Evolutionary conservation across 345 rosid species (phyloP), one percentile per base, ranked within the genome.

Genomic region (Aethionema arabicum): DNA sequence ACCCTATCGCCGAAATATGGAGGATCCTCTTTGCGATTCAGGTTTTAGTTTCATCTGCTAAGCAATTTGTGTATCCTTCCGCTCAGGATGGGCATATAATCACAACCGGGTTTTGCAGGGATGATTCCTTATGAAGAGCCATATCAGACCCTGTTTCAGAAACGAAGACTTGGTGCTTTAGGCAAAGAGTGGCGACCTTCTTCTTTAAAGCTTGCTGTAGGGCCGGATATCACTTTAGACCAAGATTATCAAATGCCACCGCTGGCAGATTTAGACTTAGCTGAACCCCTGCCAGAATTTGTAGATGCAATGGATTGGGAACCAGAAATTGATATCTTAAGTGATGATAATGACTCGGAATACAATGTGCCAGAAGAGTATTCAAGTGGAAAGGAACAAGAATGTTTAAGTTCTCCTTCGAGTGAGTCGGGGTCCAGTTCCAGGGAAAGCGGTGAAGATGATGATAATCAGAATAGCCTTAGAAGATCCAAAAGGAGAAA

Each of bases 1-100:
- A 54, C 85, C 99, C 21, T 88, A 83, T 66, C 83, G 87, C 11
- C 84, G 99, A 75, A 95, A 95, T 79, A 74, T 95, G 88, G 96
- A 90, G 80, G 99, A 95, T 82, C 85, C 86, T 52, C 97, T 95
- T 52, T 95, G 99, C 67, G 99, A 95, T 74, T 90, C 97, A 64
- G 96, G 99, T 95, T 67, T 68, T 63, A 62, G 50, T 65, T 66
- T 40, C 15, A 66, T 65, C 50, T 56, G 37, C 38, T 29, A 29
- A 40, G 21, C 42, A 63, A 11, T 55, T 66, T 49, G 37, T 56
- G 41, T 45, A 64, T 69, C 48, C 21, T 59, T 63, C 53, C 45
- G 46, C 61, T 36, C 52, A 27, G 33, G 30, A 12, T 62, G 47
- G 52, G 52, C 37, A 3, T 39, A 52, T 61, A 11, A 40, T 72